Evolutionary conservation across 2,329 filamentous ascomycete genomes (phyloP), one percentile per base, ranked within the genome.

Genomic region (Xylaria sp.): DNA sequence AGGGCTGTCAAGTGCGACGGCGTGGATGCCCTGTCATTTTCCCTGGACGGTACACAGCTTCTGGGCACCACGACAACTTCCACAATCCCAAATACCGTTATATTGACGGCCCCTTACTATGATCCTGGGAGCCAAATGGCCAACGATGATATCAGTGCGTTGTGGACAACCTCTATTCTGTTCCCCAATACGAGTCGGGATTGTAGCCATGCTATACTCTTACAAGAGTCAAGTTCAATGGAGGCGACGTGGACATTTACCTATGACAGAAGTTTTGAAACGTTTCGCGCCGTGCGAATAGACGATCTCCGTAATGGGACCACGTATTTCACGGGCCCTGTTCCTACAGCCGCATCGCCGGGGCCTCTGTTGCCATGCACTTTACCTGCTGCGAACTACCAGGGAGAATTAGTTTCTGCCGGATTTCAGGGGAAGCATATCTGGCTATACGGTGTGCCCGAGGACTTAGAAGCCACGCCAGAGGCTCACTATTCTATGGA

Each of bases 161-260:
- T 95, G 76, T 96, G 93, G 93, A 95, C 93, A 7, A 94, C 92
- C 0, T 94, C 94, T 41, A 94, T 96, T 55, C 82, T 96, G 2
- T 95, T 95, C 66, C 92, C 93, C 3, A 93, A 94, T 73, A 91
- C 89, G n/a, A 93, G 90, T 73, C 88, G 89, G 59, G 91, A 93
- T 72, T 94, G 92, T 76, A 94, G 91, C 73, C 92, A 94, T 79
- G 91, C 92, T 23, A 89, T 92, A 1, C 79, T 95, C 55, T 82
- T 95, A 18, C 88, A 89, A 72, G 84, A 89, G 69, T 86, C 86
- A 4, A 83, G 81, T 59, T 82, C 87, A 48, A 87, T 89, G 64
- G 92, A 94, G 78, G 89, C 91, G 31, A 87, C 84, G 69, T 95
- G 92, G 91, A 88, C 92, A 0, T 91, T 95, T 73, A 91, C 92